Percentiles rank a stretch among this genome's conserved stretches.
phyloP scores from a whole-genome alignment of 2,329 filamentous ascomycete species.

The Pyricularia sp. region DNA sequence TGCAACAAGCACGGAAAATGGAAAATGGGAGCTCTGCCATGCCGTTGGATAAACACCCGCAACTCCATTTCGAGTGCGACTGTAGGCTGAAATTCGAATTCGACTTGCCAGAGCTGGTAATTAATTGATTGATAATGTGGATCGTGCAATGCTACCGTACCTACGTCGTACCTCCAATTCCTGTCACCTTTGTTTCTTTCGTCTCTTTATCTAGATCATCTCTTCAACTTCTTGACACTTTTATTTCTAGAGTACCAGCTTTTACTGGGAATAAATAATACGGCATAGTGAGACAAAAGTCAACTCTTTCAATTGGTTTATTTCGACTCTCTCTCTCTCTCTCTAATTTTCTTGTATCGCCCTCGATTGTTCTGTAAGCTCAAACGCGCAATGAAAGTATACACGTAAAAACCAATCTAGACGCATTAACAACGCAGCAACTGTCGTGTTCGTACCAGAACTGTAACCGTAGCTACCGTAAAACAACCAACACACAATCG shows the following conservation, averaged over 20 bases:
- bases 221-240: background rate
- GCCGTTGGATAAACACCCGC: background rate
- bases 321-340: too few relatives aligned
- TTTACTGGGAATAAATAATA: background rate
- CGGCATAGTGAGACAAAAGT: background rate
- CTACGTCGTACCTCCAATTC: too few relatives aligned
- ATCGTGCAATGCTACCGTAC: background rate
- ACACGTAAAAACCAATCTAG: too few relatives aligned
- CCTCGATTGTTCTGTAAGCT: background rate
- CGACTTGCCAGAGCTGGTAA: too few relatives aligned
- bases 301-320: background rate
- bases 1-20: background rate
- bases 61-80: background rate
- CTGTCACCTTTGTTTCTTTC: background rate
- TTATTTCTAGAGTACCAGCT: background rate
- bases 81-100: background rate
- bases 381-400: background rate
- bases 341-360: background rate
- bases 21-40: background rate
- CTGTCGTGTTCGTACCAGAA: background rate
- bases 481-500: background rate
- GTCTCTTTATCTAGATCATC: background rate
- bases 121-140: background rate
- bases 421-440: background rate
- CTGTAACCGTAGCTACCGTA: background rate